Evolutionary conservation across 2,329 filamentous ascomycete genomes (phyloP), one percentile per base, ranked within the genome.

Genomic region (Xylariaceae sp.): DNA sequence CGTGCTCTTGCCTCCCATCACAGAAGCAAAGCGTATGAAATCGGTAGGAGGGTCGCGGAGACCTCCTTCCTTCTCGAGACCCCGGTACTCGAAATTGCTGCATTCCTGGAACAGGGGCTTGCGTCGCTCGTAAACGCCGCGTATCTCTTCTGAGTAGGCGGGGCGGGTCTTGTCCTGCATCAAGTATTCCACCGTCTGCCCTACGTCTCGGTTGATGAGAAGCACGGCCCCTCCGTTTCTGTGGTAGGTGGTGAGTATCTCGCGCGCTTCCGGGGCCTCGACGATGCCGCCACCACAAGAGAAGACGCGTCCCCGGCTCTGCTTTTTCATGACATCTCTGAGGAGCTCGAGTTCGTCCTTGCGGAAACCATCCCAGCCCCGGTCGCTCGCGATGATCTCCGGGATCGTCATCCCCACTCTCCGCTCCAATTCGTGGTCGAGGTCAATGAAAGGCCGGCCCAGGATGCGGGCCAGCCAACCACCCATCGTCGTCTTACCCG

Each of bases 261-360:
- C 72, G 12, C 89, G 79, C 14, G 88, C 87, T 50, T 83, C 81
- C 1, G 82, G 75, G 1, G 77, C 84, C 57, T 98, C 92, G 9
- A 98, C 89, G 19, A 98, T 75, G 19, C 92, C 92, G 27, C 92
- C 92, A 33, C 92, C 92, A 46, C 90, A 96, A 1, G 92, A 92
- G 54, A 98, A 88, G 41, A 98, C 75, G 52, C 94, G 70, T 4
- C 83, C 83, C 2, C 70, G 74, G 2, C 83, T 67, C 47, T 84
- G 82, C 36, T 89, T 85, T 34, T 77, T 74, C 55, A 94, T 76
- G 18, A 85, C 74, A 26, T 79, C 75, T 43, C 76, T 72, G 5
- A 98, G 66, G 5, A 95, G 66, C 3, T 75, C 73, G 7, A 90
- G 60, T 56, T 98, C 92, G 15, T 82, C 79, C 17, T 75, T 70